Conservation (phyloP, 805 yeast genomes). For the Candida sakaeoensis region DNA sequence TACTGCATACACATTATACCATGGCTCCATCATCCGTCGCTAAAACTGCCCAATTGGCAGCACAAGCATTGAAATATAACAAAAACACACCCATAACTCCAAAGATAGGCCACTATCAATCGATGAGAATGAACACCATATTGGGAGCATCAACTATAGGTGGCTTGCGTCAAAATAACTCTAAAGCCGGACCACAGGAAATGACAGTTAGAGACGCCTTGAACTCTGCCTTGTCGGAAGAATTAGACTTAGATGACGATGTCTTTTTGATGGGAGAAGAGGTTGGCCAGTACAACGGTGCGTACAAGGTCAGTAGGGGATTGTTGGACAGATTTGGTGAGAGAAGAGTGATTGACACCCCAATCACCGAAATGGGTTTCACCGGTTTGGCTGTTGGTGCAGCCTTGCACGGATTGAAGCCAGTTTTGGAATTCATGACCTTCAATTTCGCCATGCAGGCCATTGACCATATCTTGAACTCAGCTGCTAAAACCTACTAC, state of each 20-base stretch:
- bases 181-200: conserved; percentile 48
- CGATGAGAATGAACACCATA: conserved; percentile 27
- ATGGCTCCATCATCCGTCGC: conserved; percentile 26
- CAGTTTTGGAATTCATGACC: conserved; percentile 98
- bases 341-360: conserved; percentile 90
- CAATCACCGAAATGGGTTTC: conserved; percentile 99
- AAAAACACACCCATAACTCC: conserved; percentile 18
- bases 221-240: conserved; percentile 94
- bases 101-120: conserved; percentile 32
- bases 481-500: conserved; percentile 97
- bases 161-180: conserved; percentile 40
- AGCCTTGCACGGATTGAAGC: conserved; percentile 93
- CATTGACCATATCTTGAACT: conserved; percentile 95
- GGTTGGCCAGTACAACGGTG: conserved; percentile 99
- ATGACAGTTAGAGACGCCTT: conserved; percentile 97
- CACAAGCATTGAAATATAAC: conserved; percentile 28
- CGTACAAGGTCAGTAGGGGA: conserved; percentile 95
- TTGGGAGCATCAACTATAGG: conserved; percentile 9
- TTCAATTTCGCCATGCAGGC: conserved; percentile 99
- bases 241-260: conserved; percentile 89
- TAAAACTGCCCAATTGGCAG: conserved; percentile 41
- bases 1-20: background rate
- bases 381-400: conserved; percentile 94
- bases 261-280: conserved; percentile 98
- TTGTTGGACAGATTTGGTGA: conserved; percentile 93